A percentile compares a stretch with the other conserved stretches of the same genome.
These are phyloP conservation scores for Azolla pinnata DNA, from an alignment of 75 land plant genomes.

Conservation along the genomic window DNA sequence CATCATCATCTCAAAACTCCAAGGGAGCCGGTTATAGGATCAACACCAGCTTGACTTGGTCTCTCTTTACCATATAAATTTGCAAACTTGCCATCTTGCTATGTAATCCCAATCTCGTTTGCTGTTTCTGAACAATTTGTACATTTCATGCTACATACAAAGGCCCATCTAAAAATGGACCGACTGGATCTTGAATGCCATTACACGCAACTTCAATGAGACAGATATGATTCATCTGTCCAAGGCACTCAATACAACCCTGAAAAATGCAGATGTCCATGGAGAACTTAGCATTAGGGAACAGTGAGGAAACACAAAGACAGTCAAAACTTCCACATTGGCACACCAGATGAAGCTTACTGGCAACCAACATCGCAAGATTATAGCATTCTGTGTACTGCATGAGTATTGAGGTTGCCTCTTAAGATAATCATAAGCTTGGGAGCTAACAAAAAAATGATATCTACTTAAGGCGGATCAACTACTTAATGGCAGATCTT, in stretches of 20 bases:
- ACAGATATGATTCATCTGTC: slow-evolving; percentile 18
- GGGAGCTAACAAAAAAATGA: not conserved
- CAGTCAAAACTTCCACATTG: not conserved
- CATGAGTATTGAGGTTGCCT: not conserved
- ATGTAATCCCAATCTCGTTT: too few species aligned
- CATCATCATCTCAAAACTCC: too few species aligned
- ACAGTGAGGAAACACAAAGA: not conserved
- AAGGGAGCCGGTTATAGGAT: too few species aligned
- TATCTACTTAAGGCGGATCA: not conserved
- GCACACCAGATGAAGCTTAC: not conserved
- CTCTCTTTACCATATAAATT: too few species aligned
- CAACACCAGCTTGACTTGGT: too few species aligned
- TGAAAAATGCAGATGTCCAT: slow-evolving; percentile 27
- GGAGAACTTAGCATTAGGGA: slow-evolving; percentile 11
- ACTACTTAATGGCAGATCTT: too few species aligned
- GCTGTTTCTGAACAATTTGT: too few species aligned
- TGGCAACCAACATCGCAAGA: not conserved
- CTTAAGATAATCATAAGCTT: too few species aligned
- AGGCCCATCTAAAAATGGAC: too few species aligned
- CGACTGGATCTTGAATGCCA: too few species aligned
- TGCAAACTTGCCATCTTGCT: too few species aligned
- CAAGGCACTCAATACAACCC: slow-evolving; percentile 32
- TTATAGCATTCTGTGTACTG: not conserved
- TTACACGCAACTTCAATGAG: not conserved
- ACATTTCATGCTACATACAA: too few species aligned